phyloP scores from a whole-genome alignment of 1,284 basidiomycete species.

The Sporisorium sorghi region DNA sequence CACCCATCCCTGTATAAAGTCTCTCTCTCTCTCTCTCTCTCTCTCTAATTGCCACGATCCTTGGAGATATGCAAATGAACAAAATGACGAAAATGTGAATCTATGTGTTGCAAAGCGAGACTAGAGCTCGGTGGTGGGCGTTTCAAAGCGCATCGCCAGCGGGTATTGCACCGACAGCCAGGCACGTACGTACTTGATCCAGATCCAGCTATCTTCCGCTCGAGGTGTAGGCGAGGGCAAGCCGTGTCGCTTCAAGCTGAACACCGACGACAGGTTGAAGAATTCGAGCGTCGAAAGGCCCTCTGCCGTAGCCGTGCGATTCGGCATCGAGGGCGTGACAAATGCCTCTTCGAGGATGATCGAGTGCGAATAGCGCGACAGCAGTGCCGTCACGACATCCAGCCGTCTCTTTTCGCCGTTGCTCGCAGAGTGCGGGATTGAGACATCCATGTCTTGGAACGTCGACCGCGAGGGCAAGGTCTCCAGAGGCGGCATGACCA shows the following conservation, averaged over 20 bases:
- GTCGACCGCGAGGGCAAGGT: constrained; percentile 11
- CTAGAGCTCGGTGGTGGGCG: constrained; percentile 11
- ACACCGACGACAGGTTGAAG: constrained; percentile 13
- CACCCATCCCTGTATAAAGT: background rate
- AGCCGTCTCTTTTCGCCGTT: background rate
- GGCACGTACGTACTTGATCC: constrained; percentile 19
- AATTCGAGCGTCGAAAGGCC: constrained; percentile 14
- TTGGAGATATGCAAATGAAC: background rate
- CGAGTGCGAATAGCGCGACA: constrained; percentile 26
- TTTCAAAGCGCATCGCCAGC: constrained; percentile 26
- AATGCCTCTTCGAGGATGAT: constrained; percentile 11
- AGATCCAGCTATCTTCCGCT: constrained; percentile 10
- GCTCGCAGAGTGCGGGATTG: background rate
- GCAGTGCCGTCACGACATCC: constrained; percentile 8
- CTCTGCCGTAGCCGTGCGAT: constrained; percentile 4
- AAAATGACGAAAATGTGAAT: background rate
- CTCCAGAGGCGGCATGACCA: constrained; percentile 1
- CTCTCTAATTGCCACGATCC: background rate
- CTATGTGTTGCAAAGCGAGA: background rate
- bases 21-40: no score
- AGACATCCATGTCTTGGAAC: constrained; percentile 9
- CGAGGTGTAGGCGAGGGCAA: background rate
- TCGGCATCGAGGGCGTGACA: constrained; percentile 12
- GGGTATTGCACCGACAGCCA: constrained; percentile 32
- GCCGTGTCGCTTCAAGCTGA: constrained; percentile 22